These are phyloP conservation scores for Xerocomellus chrysenteron DNA, from an alignment of 768 basidiomycete genomes.

Conservation along the genomic window DNA sequence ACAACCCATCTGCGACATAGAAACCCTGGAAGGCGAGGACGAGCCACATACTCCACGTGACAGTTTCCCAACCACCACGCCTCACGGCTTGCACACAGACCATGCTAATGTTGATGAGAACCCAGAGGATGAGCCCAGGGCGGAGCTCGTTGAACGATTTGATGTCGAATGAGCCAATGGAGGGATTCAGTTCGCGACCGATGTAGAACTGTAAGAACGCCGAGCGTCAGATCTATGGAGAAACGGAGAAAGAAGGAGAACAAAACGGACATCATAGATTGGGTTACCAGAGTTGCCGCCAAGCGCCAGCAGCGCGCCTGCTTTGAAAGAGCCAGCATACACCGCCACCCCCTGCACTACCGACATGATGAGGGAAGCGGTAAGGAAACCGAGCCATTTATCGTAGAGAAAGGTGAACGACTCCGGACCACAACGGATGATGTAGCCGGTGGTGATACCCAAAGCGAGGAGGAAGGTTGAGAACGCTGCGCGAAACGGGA, in stretches of 20 bases:
- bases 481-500: constrained; percentile 55
- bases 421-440: constrained; percentile 71
- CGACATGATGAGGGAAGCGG: constrained; percentile 80
- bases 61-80: constrained; percentile 55
- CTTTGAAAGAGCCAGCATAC: constrained; percentile 68
- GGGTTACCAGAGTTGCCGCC: constrained; percentile 89
- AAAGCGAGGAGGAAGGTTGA: constrained; percentile 81
- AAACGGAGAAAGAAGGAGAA: not conserved
- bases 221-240: not conserved
- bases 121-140: constrained; percentile 81
- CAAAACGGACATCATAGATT: constrained; percentile 80
- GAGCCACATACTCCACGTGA: constrained; percentile 92
- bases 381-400: constrained; percentile 86
- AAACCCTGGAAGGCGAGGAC: constrained; percentile 81
- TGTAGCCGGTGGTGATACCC: constrained; percentile 66
- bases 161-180: constrained; percentile 72
- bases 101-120: constrained; percentile 86
- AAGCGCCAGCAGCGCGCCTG: constrained; percentile 73
- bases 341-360: constrained; percentile 68
- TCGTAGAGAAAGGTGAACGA: constrained; percentile 90
- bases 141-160: constrained; percentile 55
- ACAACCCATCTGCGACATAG: constrained; percentile 85
- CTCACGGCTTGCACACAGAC: constrained; percentile 87
- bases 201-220: constrained; percentile 72
- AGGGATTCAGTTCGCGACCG: constrained; percentile 92